These are phyloP conservation scores for Microstegium vimineum DNA, from an alignment of 176 grass and related monocot species.

Conservation along the genomic window DNA sequence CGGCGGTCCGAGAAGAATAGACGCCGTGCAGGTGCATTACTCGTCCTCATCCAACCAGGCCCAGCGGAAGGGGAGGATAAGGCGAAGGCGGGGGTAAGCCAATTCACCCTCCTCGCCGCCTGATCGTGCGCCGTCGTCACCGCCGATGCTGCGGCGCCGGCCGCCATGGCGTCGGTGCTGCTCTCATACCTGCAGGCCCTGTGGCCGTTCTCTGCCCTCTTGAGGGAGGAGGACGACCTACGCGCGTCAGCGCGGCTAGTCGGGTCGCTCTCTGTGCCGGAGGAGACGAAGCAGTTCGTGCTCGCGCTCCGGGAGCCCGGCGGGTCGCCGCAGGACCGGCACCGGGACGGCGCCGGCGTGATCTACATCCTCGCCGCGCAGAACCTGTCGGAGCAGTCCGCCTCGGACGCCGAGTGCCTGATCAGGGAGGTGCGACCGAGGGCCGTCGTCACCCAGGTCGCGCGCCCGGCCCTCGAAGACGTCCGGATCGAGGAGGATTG, in stretches of 20 bases:
- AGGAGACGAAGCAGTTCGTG: slow-evolving; percentile 90
- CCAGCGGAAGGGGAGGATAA: neutral
- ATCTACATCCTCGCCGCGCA: slow-evolving; percentile 85
- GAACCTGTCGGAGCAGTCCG: slow-evolving; percentile 78
- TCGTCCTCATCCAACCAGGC: neutral
- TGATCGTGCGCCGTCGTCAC: slow-evolving; percentile 5
- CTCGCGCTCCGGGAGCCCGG: slow-evolving; percentile 65
- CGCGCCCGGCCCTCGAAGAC: slow-evolving; percentile 52
- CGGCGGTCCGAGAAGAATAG: neutral
- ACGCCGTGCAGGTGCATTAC: neutral
- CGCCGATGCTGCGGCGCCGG: slow-evolving; percentile 36
- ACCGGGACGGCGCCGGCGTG: slow-evolving; percentile 10
- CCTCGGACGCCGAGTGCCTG: slow-evolving; percentile 60
- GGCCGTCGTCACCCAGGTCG: slow-evolving; percentile 73
- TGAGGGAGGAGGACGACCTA: slow-evolving; percentile 72
- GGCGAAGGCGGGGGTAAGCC: neutral
- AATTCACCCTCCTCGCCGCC: neutral
- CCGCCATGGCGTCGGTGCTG: slow-evolving; percentile 65
- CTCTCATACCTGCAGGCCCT: slow-evolving; percentile 48
- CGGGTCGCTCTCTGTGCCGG: slow-evolving; percentile 58
- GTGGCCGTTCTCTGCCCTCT: slow-evolving; percentile 69
- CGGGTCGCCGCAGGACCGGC: neutral
- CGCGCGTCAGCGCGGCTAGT: slow-evolving; percentile 56
- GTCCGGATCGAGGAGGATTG: slow-evolving; percentile 68
- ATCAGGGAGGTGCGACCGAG: slow-evolving; percentile 74